Base-by-base conservation (phyloP, 345 rosid species). In the Pugionium dolabratum region DNA sequence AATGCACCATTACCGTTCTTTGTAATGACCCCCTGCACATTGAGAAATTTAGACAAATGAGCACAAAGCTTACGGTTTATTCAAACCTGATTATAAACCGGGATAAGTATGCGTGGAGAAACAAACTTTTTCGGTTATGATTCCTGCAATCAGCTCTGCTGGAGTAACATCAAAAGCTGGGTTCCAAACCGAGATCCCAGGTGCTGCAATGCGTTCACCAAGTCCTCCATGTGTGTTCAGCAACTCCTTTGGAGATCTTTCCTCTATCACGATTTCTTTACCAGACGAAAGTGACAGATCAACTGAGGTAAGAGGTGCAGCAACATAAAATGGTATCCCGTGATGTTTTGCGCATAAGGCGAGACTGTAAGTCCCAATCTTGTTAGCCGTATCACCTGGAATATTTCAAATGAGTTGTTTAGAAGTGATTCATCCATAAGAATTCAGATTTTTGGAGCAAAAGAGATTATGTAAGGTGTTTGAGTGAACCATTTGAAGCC, bases 161-260 rank as follows among this genome's bases (percentile, higher is more conserved):
- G 97, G 94, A 53, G 98, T 88, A 39, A 86, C 92, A 72, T 93
- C 97, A 43, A 93, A 88, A 77, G 98, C 98, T 4, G 95, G 98
- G 73, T 88, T 90, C 98, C 98, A 93, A 51, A 88, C 97, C 2
- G 79, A 67, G 60, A 93, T 84, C 61, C 96, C 96, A n/a, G 89
- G 80, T 43, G 95, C 95, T 34, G 97, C 98, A n/a, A 93, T 82
- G 73, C 88, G 96, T 69, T 93, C 98, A 35, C 98, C 98, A 2
- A 93, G 88, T 56, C 98, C 98, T 74, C 98, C 97, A 1, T 72
- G 86, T 0, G 96, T 40, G 76, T 82, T 50, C 78, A 90, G 41
- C 79, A 93, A 72, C 69, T 93, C 98, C 72, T 85, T 84, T 0
- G 95, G 70, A 0, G 96, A 69, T 66, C 98, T 81, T 80, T 90